phyloP scores from a whole-genome alignment of 495 filamentous ascomycete genomes.

The Viridothelium virens region DNA sequence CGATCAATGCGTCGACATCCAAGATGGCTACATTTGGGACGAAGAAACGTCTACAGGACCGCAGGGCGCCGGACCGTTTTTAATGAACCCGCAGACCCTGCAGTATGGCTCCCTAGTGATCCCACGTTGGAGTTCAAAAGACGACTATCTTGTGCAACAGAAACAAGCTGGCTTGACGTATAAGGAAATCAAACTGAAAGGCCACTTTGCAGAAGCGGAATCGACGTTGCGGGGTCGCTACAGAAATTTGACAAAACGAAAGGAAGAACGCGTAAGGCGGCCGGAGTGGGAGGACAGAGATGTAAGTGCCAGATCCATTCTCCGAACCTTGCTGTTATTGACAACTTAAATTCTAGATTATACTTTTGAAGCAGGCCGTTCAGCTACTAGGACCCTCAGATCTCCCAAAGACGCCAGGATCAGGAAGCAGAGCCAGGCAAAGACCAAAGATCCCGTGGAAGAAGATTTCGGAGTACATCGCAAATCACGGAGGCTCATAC shows the following conservation, averaged over 20 bases:
- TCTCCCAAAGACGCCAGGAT: not conserved
- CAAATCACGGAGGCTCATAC: constrained; percentile 64
- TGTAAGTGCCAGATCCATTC: constrained; percentile 46
- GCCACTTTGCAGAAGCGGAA: constrained; percentile 68
- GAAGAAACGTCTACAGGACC: not conserved
- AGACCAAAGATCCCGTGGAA: constrained; percentile 69
- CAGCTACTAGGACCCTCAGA: not conserved
- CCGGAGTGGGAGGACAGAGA: constrained; percentile 70
- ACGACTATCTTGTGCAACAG: constrained; percentile 56
- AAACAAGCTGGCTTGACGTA: constrained; percentile 67
- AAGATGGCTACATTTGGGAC: not conserved
- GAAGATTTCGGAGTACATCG: constrained; percentile 66
- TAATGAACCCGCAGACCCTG: not conserved
- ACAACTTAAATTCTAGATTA: constrained; percentile 14
- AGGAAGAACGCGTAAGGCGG: constrained; percentile 64
- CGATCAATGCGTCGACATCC: not conserved
- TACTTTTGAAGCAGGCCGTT: constrained; percentile 3
- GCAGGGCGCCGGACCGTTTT: not conserved
- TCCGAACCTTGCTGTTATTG: constrained; percentile 1
- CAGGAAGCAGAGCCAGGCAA: not conserved
- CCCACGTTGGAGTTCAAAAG: not conserved
- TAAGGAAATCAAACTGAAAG: constrained; percentile 61
- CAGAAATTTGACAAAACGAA: constrained; percentile 69
- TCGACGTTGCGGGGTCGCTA: constrained; percentile 78
- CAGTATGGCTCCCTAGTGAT: not conserved